Evolutionary conservation across 768 basidiomycete species (phyloP), one percentile per base, ranked within the genome.

Genomic region (Trametes cingulata): DNA sequence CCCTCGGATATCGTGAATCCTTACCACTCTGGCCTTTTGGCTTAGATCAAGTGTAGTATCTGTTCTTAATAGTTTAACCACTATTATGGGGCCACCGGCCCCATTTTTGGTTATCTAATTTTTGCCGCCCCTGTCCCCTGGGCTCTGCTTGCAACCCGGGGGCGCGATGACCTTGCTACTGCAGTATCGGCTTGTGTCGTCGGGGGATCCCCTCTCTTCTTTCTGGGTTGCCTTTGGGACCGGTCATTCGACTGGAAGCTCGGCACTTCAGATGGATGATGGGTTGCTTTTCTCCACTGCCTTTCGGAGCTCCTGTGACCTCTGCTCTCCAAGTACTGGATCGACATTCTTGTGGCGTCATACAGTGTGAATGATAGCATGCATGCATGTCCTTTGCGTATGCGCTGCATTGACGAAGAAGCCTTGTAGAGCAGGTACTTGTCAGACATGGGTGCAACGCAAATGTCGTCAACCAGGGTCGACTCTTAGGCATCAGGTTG

Each of bases 31-130:
- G 81, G 82, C 82, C 82, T 82, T 80, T 82, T 84, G 83, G 84
- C 83, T 85, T 84, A 84, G 84, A 85, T 85, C 84, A 85, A 85
- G 84, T 85, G 84, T 85, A 85, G 84, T 85, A 85, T 85, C 84
- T 85, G 83, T 85, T 84, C 82, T 84, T 82, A 78, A 79, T 78
- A 84, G 80, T 73, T 73, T 73, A 73, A 73, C 72, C 72, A 73
- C 72, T 73, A 73, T 73, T 73, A 73, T 73, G 71, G 64, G 65
- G 70, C 68, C 71, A 72, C 70, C 70, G 71, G 68, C 70, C 66
- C 64, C 71, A 72, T 72, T 72, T 56, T 72, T 72, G 69, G 69
- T 70, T 70, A 70, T 70, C 69, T 70, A 65, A 70, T 70, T 70
- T 70, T 71, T 71, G 68, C 65, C 66, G 68, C 70, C 70, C 70